A percentile compares a stretch with the other conserved stretches of the same genome.
phyloP scores from a whole-genome alignment of 2,329 filamentous ascomycete species.

The Penicillium palitans region DNA sequence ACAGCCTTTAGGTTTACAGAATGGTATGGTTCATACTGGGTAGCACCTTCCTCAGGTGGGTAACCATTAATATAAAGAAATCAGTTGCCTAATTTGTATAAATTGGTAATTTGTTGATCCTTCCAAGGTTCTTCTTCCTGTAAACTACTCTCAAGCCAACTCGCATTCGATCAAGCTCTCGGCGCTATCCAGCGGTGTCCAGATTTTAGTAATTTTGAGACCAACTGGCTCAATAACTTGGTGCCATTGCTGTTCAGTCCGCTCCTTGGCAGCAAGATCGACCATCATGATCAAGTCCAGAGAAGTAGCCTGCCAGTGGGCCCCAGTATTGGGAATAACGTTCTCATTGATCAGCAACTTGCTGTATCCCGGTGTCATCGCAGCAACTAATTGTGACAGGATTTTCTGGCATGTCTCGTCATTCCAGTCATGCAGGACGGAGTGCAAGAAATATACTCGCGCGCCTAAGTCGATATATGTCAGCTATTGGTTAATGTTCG shows the following conservation, averaged over 20 bases:
- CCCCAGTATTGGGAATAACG: slow-evolving; percentile 40
- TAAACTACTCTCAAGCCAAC: not conserved
- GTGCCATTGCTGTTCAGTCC: slow-evolving; percentile 39
- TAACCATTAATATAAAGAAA: too few relatives aligned
- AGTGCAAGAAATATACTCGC: slow-evolving; percentile 28
- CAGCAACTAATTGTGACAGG: slow-evolving; percentile 30
- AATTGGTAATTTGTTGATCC: not conserved
- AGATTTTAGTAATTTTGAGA: slow-evolving; percentile 10
- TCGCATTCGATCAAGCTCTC: slow-evolving; percentile 3
- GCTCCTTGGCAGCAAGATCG: slow-evolving; percentile 35
- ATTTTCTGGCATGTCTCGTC: slow-evolving; percentile 24
- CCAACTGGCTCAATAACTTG: slow-evolving; percentile 16
- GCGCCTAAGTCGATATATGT: not conserved
- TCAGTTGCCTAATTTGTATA: not conserved
- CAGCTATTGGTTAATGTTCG: not conserved
- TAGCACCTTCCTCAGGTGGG: too few relatives aligned
- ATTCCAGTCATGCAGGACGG: slow-evolving; percentile 29
- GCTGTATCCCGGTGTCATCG: slow-evolving; percentile 38
- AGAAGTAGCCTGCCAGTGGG: slow-evolving; percentile 32
- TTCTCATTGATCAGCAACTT: slow-evolving; percentile 48
- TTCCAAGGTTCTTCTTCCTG: not conserved
- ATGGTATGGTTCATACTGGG: too few relatives aligned
- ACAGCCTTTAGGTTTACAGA: too few relatives aligned
- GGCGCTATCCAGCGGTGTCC: not conserved
- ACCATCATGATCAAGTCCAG: slow-evolving; percentile 45